These are phyloP conservation scores for Penicillium brasilianum DNA, from an alignment of 2,329 filamentous ascomycete species.

Conservation along the genomic window DNA sequence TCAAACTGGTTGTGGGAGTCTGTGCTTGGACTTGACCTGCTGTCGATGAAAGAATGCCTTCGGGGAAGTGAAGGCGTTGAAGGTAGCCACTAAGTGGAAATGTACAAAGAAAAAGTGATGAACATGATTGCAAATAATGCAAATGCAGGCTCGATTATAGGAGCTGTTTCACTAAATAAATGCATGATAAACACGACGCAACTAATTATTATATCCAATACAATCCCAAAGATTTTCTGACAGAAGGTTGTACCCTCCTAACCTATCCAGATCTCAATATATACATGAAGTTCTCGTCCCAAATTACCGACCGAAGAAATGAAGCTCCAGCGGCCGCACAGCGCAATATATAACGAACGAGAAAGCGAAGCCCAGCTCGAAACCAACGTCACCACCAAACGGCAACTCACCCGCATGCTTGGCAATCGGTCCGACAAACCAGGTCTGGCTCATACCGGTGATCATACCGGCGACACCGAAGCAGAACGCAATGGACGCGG, in stretches of 20 bases:
- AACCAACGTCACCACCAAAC: constrained; percentile 62
- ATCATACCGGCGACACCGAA: constrained; percentile 70
- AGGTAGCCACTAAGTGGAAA: neutral
- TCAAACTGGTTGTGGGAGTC: constrained; percentile 10
- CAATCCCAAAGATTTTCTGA: constrained; percentile 4
- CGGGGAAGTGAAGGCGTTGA: too few species aligned
- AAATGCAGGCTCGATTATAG: constrained; percentile 8
- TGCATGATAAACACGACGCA: constrained; percentile 3
- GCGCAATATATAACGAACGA: constrained; percentile 58
- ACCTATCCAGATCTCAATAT: constrained; percentile 12
- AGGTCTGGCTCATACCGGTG: constrained; percentile 71
- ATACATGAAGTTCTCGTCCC: constrained; percentile 14
- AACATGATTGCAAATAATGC: constrained; percentile 4
- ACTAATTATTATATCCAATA: constrained; percentile 14
- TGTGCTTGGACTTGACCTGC: constrained; percentile 14
- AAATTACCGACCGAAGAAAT: constrained; percentile 47
- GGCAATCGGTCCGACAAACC: constrained; percentile 72
- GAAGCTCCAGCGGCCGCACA: constrained; percentile 58
- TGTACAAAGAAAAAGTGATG: neutral
- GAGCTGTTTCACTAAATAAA: neutral
- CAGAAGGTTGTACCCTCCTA: neutral
- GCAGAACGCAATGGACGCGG: constrained; percentile 66
- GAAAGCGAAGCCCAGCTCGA: constrained; percentile 70
- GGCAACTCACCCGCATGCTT: constrained; percentile 58
- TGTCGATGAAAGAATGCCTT: constrained; percentile 2